Percentiles rank a stretch among this genome's conserved stretches.
These are phyloP conservation scores for Candida vaughaniae DNA, from an alignment of 805 yeast species.

Conservation along the genomic window DNA sequence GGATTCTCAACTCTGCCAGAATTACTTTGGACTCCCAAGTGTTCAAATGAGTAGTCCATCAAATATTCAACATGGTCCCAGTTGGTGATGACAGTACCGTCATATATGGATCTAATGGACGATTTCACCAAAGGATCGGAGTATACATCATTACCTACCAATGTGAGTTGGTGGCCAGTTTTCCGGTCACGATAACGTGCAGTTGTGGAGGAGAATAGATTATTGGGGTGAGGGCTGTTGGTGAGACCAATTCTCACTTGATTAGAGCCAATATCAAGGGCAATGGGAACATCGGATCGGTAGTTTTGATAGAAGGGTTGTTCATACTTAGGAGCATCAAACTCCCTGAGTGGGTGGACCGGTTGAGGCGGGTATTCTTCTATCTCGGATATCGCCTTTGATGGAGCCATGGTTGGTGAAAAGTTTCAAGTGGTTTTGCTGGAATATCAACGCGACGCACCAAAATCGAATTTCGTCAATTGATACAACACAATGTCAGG, in stretches of 20 bases:
- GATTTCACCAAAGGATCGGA: constrained; percentile 68
- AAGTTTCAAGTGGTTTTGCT: constrained; percentile 1
- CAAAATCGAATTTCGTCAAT: constrained; percentile 2
- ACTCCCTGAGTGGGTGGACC: constrained; percentile 43
- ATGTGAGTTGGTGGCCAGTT: constrained; percentile 55
- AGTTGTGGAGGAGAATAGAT: constrained; percentile 64
- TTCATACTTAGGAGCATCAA: constrained; percentile 30
- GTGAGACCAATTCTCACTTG: constrained; percentile 60
- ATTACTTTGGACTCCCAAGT: constrained; percentile 58
- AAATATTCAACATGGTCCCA: constrained; percentile 89
- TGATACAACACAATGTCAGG: constrained; percentile 22
- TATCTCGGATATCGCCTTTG: constrained; percentile 11
- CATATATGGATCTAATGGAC: constrained; percentile 77
- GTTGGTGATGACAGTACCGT: constrained; percentile 81
- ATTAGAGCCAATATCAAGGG: constrained; percentile 80
- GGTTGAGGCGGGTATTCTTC: constrained; percentile 40
- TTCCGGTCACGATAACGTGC: constrained; percentile 81
- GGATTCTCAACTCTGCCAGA: constrained; percentile 69
- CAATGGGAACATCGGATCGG: constrained; percentile 66
- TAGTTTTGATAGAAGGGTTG: constrained; percentile 53
- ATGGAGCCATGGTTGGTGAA: constrained; percentile 13
- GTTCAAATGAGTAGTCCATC: constrained; percentile 80
- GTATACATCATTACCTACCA: constrained; percentile 80
- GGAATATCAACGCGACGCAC: constrained; percentile 2
- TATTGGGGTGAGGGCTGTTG: constrained; percentile 46